A percentile compares a stretch with the other conserved stretches of the same genome.
Evolutionary conservation across 2,329 filamentous ascomycete species (phyloP).

Genomic region (Sphaerulina vaccinii): DNA sequence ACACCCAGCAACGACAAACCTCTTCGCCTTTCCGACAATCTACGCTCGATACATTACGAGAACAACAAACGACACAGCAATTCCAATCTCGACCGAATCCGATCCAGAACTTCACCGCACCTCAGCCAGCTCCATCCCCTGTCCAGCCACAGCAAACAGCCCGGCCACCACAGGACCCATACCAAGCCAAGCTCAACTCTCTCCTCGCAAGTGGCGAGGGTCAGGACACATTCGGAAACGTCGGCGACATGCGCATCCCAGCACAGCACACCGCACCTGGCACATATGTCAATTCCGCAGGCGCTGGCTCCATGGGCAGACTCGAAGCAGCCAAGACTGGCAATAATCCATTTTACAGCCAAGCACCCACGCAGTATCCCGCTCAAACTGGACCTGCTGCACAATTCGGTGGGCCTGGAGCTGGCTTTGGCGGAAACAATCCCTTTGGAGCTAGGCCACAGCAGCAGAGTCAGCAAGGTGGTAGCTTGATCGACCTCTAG

Average conservation of each 20-base stretch:
- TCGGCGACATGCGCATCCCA: slow-evolving; percentile 91
- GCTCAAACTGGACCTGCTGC: slow-evolving; percentile 53
- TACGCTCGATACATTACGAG: slow-evolving; percentile 71
- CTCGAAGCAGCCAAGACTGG: slow-evolving; percentile 68
- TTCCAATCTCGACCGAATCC: slow-evolving; percentile 56
- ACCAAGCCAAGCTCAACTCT: slow-evolving; percentile 74
- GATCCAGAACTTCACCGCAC: slow-evolving; percentile 35
- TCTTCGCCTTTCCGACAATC: slow-evolving; percentile 60
- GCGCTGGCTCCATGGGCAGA: slow-evolving; percentile 66
- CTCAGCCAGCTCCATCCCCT: slow-evolving; percentile 48
- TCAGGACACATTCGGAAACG: slow-evolving; percentile 95
- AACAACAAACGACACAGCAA: slow-evolving; percentile 74
- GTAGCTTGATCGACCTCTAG: slow-evolving; percentile 60
- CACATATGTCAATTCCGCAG: slow-evolving; percentile 94
- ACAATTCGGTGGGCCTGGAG: slow-evolving; percentile 40
- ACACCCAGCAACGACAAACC: slow-evolving; percentile 59
- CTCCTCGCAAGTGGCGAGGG: slow-evolving; percentile 85
- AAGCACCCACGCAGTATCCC: slow-evolving; percentile 46
- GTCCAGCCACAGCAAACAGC: slow-evolving; percentile 50
- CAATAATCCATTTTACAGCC: slow-evolving; percentile 88
- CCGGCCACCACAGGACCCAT: slow-evolving; percentile 51
- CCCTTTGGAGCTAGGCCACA: slow-evolving; percentile 56
- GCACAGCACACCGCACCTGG: slow-evolving; percentile 95
- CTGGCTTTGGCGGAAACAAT: slow-evolving; percentile 46
- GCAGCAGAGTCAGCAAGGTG: slow-evolving; percentile 43